Percentiles rank a stretch among this genome's conserved stretches.
phyloP scores from a whole-genome alignment of 129 eudicot species.

The Logfia minima region DNA sequence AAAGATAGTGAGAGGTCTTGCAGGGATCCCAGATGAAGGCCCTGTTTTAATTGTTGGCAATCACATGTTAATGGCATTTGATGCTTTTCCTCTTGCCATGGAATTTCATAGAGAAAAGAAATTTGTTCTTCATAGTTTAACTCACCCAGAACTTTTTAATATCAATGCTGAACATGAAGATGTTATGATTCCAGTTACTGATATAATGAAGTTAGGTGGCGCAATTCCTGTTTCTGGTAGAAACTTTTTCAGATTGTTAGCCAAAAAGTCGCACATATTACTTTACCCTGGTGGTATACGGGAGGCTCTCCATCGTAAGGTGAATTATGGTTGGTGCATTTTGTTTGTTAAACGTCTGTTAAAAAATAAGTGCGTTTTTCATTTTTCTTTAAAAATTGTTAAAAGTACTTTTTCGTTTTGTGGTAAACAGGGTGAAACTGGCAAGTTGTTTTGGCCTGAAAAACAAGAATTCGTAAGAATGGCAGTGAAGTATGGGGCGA shows the following conservation, averaged over 20 bases:
- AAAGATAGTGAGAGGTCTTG: slow-evolving; percentile 73
- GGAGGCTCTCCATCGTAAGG: slow-evolving; percentile 41
- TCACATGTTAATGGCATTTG: slow-evolving; percentile 78
- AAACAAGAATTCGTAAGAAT: slow-evolving; percentile 39
- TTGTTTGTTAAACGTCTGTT: background rate
- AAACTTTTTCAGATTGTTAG: slow-evolving; percentile 29
- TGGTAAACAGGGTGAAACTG: slow-evolving; percentile 33
- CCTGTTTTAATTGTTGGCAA: slow-evolving; percentile 84
- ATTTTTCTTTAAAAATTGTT: background rate
- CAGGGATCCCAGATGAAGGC: slow-evolving; percentile 81
- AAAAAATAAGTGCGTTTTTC: background rate
- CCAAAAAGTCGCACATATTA: slow-evolving; percentile 27
- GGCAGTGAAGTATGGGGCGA: slow-evolving; percentile 38
- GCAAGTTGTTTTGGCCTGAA: slow-evolving; percentile 39
- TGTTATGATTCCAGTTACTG: slow-evolving; percentile 13
- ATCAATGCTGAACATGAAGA: slow-evolving; percentile 7
- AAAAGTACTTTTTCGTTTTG: background rate
- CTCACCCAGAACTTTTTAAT: slow-evolving; percentile 30
- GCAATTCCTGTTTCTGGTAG: slow-evolving; percentile 34
- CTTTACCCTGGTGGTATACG: slow-evolving; percentile 41
- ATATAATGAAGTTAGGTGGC: slow-evolving; percentile 27
- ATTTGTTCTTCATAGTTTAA: slow-evolving; percentile 29
- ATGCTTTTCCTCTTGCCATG: slow-evolving; percentile 45
- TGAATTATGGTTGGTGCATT: background rate
- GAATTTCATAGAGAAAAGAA: slow-evolving; percentile 63